A percentile compares a stretch with the other conserved stretches of the same genome.
Evolutionary conservation across 371 early-diverging fungal species (phyloP).

Genomic region (Rhizopus arrhizus): DNA sequence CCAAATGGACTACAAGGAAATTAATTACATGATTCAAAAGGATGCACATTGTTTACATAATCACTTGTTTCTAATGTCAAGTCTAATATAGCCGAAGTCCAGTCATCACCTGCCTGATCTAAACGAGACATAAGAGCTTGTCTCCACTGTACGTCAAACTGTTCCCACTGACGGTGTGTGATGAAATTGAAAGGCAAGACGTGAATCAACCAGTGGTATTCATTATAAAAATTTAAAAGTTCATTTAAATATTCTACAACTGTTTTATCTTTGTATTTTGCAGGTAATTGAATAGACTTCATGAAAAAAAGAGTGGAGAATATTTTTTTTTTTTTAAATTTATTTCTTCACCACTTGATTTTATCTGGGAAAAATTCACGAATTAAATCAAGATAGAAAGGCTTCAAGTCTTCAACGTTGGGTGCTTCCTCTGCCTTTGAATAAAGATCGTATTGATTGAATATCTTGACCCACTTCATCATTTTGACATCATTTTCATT

Average conservation of each 20-base stretch:
- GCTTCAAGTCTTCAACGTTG: constrained; percentile 39
- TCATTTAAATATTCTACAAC: constrained; percentile 41
- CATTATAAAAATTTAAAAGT: constrained; percentile 30
- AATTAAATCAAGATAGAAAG: constrained; percentile 55
- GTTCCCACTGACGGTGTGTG: constrained; percentile 50
- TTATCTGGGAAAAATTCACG: constrained; percentile 55
- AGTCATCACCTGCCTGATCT: constrained; percentile 27
- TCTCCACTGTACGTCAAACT: constrained; percentile 53
- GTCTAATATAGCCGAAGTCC: constrained; percentile 22
- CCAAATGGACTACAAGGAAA: constrained; percentile 23
- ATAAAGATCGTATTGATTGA: constrained; percentile 64
- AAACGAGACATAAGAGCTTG: constrained; percentile 28
- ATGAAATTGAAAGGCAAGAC: constrained; percentile 59
- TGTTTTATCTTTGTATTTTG: constrained; percentile 9
- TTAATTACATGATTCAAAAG: not conserved
- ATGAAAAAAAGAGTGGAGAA: not conserved
- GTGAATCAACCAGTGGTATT: constrained; percentile 47
- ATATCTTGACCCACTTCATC: constrained; percentile 56
- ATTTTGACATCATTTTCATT: constrained; percentile 48
- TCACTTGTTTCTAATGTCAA: constrained; percentile 21
- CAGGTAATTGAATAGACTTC: constrained; percentile 11
- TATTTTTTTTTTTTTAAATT: not conserved
- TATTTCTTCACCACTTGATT: constrained; percentile 47
- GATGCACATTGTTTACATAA: constrained; percentile 13
- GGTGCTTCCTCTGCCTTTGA: constrained; percentile 52